Percentiles rank a stretch among this genome's conserved stretches.
Conservation (phyloP, 441 rosid species). For the Mallotus japonicus region DNA sequence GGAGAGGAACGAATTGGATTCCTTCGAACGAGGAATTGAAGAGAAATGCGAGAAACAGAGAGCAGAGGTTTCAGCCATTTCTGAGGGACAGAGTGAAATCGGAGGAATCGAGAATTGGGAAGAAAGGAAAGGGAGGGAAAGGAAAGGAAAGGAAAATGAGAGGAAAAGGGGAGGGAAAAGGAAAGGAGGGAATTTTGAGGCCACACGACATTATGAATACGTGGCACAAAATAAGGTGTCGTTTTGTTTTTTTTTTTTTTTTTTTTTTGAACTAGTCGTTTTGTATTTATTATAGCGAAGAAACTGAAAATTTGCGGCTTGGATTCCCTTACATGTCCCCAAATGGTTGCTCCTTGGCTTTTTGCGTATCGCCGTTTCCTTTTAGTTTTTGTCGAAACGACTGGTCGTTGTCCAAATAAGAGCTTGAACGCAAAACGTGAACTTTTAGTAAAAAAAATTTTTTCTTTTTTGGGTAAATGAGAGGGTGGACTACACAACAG, state of each 20-base stretch:
- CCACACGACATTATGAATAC: conserved; percentile 22
- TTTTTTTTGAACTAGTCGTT: too few relatives aligned
- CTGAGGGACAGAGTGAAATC: not conserved
- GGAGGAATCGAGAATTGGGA: not conserved
- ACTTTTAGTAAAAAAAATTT: too few relatives aligned
- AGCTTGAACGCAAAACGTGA: too few relatives aligned
- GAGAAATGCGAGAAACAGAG: conserved; percentile 40
- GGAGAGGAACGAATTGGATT: conserved; percentile 29
- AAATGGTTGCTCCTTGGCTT: not conserved
- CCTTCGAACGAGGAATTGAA: conserved; percentile 33
- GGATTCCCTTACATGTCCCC: not conserved
- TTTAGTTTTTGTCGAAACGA: too few relatives aligned
- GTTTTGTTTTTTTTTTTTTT: too few relatives aligned
- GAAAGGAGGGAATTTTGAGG: conserved; percentile 18
- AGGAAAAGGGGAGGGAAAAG: not conserved
- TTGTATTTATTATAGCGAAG: not conserved
- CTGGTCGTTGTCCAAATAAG: too few relatives aligned
- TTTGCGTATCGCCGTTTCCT: too few relatives aligned
- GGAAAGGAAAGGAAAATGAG: not conserved
- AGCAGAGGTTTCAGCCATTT: conserved; percentile 62
- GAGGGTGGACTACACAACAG: too few relatives aligned
- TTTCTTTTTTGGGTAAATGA: too few relatives aligned
- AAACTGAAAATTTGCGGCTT: not conserved
- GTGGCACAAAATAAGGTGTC: too few relatives aligned
- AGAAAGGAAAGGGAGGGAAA: not conserved